Evolutionary conservation across 2,329 filamentous ascomycete genomes (phyloP).

Genomic region (Pseudonectria foliicola): DNA sequence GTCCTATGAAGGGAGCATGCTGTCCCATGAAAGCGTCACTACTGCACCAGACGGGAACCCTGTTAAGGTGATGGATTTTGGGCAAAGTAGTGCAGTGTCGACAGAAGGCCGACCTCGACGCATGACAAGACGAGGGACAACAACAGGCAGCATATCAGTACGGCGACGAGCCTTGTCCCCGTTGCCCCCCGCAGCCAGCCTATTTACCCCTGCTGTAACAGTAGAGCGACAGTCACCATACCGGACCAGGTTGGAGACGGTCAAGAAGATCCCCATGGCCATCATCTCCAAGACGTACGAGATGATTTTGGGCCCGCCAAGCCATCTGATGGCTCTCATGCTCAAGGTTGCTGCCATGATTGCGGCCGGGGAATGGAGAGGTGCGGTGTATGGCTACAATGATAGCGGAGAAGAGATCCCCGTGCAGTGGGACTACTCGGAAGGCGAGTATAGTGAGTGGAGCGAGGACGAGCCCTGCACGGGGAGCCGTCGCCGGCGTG

Average conservation of each 20-base stretch:
- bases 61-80: constrained; percentile 1
- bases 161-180: constrained; percentile 51
- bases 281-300: constrained; percentile 72
- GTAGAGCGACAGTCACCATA: constrained; percentile 18
- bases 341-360: constrained; percentile 75
- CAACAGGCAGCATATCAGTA: constrained; percentile 20
- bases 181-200: constrained; percentile 59
- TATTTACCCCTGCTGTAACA: constrained; percentile 45
- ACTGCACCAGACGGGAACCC: constrained; percentile 12
- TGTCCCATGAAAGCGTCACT: constrained; percentile 21
- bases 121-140: constrained; percentile 16
- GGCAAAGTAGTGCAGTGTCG: constrained; percentile 1
- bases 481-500: constrained; percentile 7
- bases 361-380: constrained; percentile 56
- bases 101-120: constrained; percentile 9
- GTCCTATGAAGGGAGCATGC: constrained; percentile 16
- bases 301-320: constrained; percentile 72
- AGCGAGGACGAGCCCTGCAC: constrained; percentile 44
- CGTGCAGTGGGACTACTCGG: constrained; percentile 56
- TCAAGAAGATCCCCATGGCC: constrained; percentile 32
- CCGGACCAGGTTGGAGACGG: constrained; percentile 15
- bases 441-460: constrained; percentile 47
- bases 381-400: constrained; percentile 46
- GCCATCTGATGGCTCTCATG: constrained; percentile 71
- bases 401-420: constrained; percentile 48